Evolutionary conservation across 1,284 basidiomycete species (phyloP), one percentile per base, ranked within the genome.

Genomic region (Chondrostereum purpureum): DNA sequence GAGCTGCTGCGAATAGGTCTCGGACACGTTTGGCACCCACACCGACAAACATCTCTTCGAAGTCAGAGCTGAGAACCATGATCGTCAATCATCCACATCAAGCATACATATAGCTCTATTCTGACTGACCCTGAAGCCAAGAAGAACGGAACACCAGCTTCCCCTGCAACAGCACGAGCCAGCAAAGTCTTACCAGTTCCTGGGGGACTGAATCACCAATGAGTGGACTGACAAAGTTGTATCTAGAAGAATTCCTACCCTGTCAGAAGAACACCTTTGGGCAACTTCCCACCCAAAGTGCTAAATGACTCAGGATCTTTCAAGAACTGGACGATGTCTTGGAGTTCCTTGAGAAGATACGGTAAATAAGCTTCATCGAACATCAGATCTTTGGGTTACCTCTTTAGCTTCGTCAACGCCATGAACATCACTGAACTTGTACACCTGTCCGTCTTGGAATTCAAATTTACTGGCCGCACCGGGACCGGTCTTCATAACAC

Each of bases 141-240:
- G 62, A 93, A 83, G 71, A 93, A 93, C 2, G 89, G 88, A 12
- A 97, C 93, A 35, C 89, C 95, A 10, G 95, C 96, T 68, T 99
- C 94, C 44, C 96, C 96, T 12, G 95, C 95, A 4, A 98, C 89
- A 10, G 95, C 95, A 49, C 94, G 77, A 3, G 95, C 95, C 11
- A 99, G 75, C 75, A 98, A 81, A 1, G 95, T 99, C 72, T 98
- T 98, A 61, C 95, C 95, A 16, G 95, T 98, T 56, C 94, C 91
- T 20, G 88, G 88, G 22, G 85, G 82, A 24, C 73, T 75, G 44
- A 45, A 36, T 24, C 44, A 42, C 24, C 21, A 17, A 46, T 24
- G 36, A 35, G 38, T 39, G 22, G 8, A 8, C 12, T 17, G 33
- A 14, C 47, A 42, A 22, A 44, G 10, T 44, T 19, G 18, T 10